A percentile compares a stretch with the other conserved stretches of the same genome.
These are phyloP conservation scores for Cryptosporidium parvum DNA, from an alignment of 169 alveolate genomes.

Conservation along the genomic window DNA sequence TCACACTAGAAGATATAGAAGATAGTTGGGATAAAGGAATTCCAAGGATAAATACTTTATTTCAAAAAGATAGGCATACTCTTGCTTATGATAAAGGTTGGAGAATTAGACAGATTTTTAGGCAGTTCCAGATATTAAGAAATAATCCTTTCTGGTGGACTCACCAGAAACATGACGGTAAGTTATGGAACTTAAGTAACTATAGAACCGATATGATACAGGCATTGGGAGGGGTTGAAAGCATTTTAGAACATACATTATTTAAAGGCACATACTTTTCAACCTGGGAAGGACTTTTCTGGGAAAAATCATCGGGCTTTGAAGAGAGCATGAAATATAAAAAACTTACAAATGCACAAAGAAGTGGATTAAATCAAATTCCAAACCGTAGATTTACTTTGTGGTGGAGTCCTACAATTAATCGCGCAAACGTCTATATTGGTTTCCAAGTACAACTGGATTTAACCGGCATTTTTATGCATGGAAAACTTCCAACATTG, in stretches of 20 bases:
- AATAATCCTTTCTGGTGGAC: conserved; percentile 99
- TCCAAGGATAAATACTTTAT: conserved; percentile 99
- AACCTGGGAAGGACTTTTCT: conserved; percentile 99
- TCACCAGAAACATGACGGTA: conserved; percentile 99
- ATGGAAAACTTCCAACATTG: conserved; percentile 99
- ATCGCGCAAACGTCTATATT: conserved; percentile 99
- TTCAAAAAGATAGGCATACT: conserved; percentile 99
- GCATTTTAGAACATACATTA: conserved; percentile 99
- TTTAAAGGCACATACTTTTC: conserved; percentile 99
- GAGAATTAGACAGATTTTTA: conserved; percentile 99
- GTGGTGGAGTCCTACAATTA: conserved; percentile 99
- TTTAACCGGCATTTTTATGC: conserved; percentile 99
- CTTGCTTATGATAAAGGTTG: conserved; percentile 99
- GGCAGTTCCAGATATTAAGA: conserved; percentile 95
- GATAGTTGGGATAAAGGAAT: conserved; percentile 99
- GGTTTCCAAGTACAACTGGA: conserved; percentile 99
- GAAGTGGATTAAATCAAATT: conserved; percentile 98
- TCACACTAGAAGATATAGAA: conserved; percentile 98
- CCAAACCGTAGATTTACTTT: conserved; percentile 99
- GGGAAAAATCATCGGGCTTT: conserved; percentile 99
- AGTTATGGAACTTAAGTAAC: conserved; percentile 99
- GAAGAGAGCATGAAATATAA: conserved; percentile 99
- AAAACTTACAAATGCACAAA: conserved; percentile 99
- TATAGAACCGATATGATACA: conserved; percentile 99
- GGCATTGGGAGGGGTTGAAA: conserved; percentile 99